Base-by-base conservation (phyloP, 108 stramenopile genomes). In the Nitzschia sp. region DNA sequence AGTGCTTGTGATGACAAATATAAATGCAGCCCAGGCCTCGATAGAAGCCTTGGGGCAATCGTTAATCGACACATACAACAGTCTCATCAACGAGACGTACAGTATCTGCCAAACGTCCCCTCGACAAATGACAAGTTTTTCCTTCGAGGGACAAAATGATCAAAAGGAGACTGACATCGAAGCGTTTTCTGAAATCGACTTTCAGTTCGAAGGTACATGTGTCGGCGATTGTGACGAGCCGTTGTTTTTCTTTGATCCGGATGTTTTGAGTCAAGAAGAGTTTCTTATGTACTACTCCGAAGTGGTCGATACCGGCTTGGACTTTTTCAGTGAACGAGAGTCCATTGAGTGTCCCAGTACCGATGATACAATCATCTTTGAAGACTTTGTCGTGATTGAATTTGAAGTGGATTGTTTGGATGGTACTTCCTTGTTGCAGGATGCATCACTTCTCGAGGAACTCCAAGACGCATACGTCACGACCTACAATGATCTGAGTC, bases 401-500 rank as follows among this genome's bases (percentile, higher is more conserved):
- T 31, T 29, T 32, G 55, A 28, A 46, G 22, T 47, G n/a, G 48
- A 46, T 31, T 13, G 25, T 2, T 17, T 9, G 1, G 33, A 45
- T 4, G 44, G 8, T 30, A 5, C 15, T 15, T 21, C 21, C n/a
- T 41, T 45, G 4, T 9, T 16, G 13, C 2, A 27, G 16, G 47
- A 50, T 16, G n/a, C 26, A 17, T 4, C 26, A 28, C 31, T 31
- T 28, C 8, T 25, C 29, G 19, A 6, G n/a, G n/a, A 61, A 13
- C 31, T 64, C 17, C 46, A 47, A 22, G 30, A 44, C 6, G 32
- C 52, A 0, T 66, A 66, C 35, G 65, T 66, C 3, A 21, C 50
- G 3, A 53, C 52, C 1, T 66, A 66, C 65, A 66, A 66, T 46
- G 16, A 53, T 13, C 53, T 66, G n/a, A 35, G 17, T 19, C 46